Conservation (phyloP, 2,329 filamentous ascomycete species). For the Fusarium sarcochroum region DNA sequence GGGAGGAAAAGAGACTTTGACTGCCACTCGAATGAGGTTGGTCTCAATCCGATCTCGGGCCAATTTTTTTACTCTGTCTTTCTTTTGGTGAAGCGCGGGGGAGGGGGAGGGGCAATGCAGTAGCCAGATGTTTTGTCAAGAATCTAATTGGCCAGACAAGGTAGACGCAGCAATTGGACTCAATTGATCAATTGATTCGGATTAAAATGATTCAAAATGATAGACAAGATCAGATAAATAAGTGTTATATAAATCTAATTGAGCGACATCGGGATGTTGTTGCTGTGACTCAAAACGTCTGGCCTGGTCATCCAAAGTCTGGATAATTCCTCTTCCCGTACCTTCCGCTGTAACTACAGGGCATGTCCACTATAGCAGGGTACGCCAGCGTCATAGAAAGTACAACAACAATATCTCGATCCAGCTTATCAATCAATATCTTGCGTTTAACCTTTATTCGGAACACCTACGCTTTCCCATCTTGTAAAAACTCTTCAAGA, state of each 20-base stretch:
- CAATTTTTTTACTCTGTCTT: conserved; percentile 20
- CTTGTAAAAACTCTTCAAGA: neutral
- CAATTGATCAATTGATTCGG: conserved; percentile 9
- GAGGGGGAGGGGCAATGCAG: conserved; percentile 31
- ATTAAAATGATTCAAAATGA: neutral
- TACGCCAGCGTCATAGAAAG: conserved; percentile 28
- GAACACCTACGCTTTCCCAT: conserved; percentile 1
- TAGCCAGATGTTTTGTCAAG: conserved; percentile 6
- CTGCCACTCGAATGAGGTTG: conserved; percentile 5
- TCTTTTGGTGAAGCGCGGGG: conserved; percentile 13
- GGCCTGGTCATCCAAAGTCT: conserved; percentile 17
- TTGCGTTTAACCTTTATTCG: neutral
- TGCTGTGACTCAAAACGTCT: conserved; percentile 33
- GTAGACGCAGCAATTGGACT: conserved; percentile 11
- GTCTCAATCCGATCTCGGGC: conserved; percentile 37
- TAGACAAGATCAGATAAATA: neutral
- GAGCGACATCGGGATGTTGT: conserved; percentile 30
- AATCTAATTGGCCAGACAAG: conserved; percentile 19
- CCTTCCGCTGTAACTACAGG: conserved; percentile 1
- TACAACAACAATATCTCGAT: conserved; percentile 2
- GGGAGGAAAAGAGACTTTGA: neutral
- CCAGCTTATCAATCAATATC: conserved; percentile 18
- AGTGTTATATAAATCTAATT: conserved; percentile 10
- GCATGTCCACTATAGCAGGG: neutral
- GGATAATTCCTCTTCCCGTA: conserved; percentile 41